These are phyloP conservation scores for Kuraishia hungarica DNA, from an alignment of 805 yeast genomes.

Conservation along the genomic window DNA sequence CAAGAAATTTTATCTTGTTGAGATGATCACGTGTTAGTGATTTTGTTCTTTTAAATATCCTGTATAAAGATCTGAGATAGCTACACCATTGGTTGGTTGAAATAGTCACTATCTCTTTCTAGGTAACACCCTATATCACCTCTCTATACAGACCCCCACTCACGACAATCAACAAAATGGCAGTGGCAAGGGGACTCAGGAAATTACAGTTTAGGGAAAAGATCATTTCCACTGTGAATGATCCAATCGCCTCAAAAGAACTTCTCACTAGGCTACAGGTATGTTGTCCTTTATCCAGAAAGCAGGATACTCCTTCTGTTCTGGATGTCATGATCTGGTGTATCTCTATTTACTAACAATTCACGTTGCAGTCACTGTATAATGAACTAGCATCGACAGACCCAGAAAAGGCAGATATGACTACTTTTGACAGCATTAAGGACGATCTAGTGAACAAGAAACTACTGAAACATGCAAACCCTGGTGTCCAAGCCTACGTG, in stretches of 20 bases:
- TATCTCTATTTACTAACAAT: background rate
- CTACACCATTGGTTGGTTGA: too few relatives aligned
- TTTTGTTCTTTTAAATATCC: too few relatives aligned
- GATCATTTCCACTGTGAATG: slow-evolving; percentile 47
- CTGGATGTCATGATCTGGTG: too few relatives aligned
- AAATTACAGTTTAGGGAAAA: slow-evolving; percentile 1
- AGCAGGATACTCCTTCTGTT: too few relatives aligned
- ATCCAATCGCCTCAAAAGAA: slow-evolving; percentile 55
- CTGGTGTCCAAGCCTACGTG: slow-evolving; percentile 59
- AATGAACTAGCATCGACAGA: slow-evolving; percentile 56
- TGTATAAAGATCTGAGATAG: too few relatives aligned
- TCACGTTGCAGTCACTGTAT: slow-evolving; percentile 29
- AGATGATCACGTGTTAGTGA: too few relatives aligned
- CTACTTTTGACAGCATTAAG: slow-evolving; percentile 35
- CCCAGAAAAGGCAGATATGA: slow-evolving; percentile 47
- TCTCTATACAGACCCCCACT: background rate
- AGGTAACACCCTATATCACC: too few relatives aligned
- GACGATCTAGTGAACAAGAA: slow-evolving; percentile 49
- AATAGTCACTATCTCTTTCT: too few relatives aligned
- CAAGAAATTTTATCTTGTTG: too few relatives aligned
- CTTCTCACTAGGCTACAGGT: slow-evolving; percentile 46
- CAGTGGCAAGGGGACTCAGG: background rate
- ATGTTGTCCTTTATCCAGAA: slow-evolving; percentile 5
- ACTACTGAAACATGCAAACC: slow-evolving; percentile 49
- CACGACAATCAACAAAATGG: background rate